phyloP scores from a whole-genome alignment of 2,329 filamentous ascomycete genomes.

The Arthrobotrys sinensis region DNA sequence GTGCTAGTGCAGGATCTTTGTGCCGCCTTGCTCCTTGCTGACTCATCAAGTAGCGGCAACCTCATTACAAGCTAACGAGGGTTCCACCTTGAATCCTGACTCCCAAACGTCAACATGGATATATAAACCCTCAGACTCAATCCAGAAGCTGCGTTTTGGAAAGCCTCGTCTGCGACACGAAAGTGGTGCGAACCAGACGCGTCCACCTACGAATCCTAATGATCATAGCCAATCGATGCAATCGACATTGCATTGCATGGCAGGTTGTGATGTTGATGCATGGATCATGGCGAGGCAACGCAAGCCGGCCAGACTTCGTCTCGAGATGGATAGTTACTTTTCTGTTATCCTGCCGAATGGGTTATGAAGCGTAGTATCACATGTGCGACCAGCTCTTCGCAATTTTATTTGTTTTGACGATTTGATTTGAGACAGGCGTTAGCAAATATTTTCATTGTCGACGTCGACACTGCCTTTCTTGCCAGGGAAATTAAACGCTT shows the following conservation, averaged over 20 bases:
- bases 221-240: background rate
- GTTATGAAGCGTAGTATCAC: no score
- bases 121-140: conserved; percentile 13
- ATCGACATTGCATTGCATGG: conserved; percentile 17
- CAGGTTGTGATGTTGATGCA: conserved; percentile 1
- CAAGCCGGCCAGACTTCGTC: conserved; percentile 2
- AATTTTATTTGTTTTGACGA: background rate
- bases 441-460: no score
- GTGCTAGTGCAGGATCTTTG: conserved; percentile 29
- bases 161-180: conserved; percentile 35
- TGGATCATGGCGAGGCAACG: conserved; percentile 14
- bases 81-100: conserved; percentile 18
- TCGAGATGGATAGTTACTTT: background rate
- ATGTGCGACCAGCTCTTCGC: background rate
- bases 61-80: conserved; percentile 9
- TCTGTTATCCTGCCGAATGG: conserved; percentile 1
- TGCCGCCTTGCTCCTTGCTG: conserved; percentile 33
- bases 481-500: no score
- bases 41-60: conserved; percentile 30
- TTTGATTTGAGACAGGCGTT: no score
- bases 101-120: conserved; percentile 14
- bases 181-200: conserved; percentile 46
- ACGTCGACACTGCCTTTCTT: no score
- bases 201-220: conserved; percentile 25
- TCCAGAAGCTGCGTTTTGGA: conserved; percentile 31